Base-by-base conservation (phyloP, 2,329 filamentous ascomycete species). In the Ophiocordyceps unilateralis region DNA sequence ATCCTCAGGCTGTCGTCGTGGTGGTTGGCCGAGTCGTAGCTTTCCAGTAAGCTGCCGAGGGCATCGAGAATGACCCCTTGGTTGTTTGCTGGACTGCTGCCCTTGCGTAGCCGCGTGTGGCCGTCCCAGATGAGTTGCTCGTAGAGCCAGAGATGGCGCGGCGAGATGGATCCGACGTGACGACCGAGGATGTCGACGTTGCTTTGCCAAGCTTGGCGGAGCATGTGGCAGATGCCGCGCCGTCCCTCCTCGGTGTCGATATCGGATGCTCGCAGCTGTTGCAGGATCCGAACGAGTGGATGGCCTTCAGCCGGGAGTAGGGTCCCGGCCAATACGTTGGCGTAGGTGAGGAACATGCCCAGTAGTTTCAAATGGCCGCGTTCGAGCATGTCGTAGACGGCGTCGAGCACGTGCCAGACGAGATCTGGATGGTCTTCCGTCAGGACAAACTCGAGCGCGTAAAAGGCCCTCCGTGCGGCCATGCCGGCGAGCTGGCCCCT, bases 71-170 rank as follows among this genome's bases (percentile, higher is more conserved):
- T 61, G n/a, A 46, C 44, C 9, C 53, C 51, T 20, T 49, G 49
- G 39, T 47, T 51, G 39, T 46, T 52, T 19, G 53, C 52, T 21
- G 61, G 45, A 11, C 56, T 50, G 39, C 58, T 60, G 17, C 53
- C 52, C 44, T 51, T 57, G 5, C 59, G 56, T 22, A 62, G 48
- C 10, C 53, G 48, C 12, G 58, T 61, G 24, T 58, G 56, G 19
- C 58, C 59, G 43, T 62, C 59, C 59, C 59, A 62, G 6, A 62
- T 62, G 12, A 62, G 46, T 45, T 62, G 59, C 45, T 62, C 59
- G 44, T 62, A 62, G 39, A 61, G 57, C 59, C 59, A 62, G 5
- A 62, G 51, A 21, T 55, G 54, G 30, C 53, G 53, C 7, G 55
- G 45, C 15, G 54, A 50, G 9, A 50, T 51, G 2, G 54, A 50